Base-by-base conservation (phyloP, 371 early-diverging fungal species). In the Rhizomucor miehei region DNA sequence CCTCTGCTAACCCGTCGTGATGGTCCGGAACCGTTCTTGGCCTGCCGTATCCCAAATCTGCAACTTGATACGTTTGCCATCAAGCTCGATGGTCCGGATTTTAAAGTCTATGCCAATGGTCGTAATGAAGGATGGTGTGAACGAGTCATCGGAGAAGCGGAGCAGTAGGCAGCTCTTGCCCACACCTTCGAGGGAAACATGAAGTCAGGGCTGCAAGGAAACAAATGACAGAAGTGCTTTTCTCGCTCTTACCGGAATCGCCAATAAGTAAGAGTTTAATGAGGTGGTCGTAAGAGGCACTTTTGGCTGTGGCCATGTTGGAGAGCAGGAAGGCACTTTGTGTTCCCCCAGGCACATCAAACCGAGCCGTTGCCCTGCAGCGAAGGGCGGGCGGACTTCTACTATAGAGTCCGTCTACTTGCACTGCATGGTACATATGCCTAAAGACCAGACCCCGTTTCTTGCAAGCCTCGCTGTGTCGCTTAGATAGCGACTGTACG, bases 21-120 rank as follows among this genome's bases (percentile, higher is more conserved):
- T 99, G 56, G 99, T 98, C 62, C 99, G 92, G 90, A 99, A 99
- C 50, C 99, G 91, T 73, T 99, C 99, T 83, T 99, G 99, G 37
- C 99, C 99, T 25, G 99, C 99, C 12, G 97, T 98, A 79, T 98
- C 98, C 98, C 98, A 98, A 65, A 99, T 98, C 19, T 99, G 99
- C 40, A 99, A 87, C 81, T 99, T 99, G 60, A 99, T 95, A 55
- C 93, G 93, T 75, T 97, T 98, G 54, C 96, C 97, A 71, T 98
- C 97, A 44, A 99, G 79, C 68, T 93, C 92, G 48, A 99, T 95
- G 35, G 99, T 99, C 67, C 99, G 94, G 75, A 99, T 99, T 87
- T 99, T 99, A 74, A 99, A 99, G 85, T 99, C 99, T 57, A 99
- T 99, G 45, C 99, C 99, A 67, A 98, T 97, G 53, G 99, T 98